These are phyloP conservation scores for Aspergillus eucalypticola DNA, from an alignment of 2,329 filamentous ascomycete genomes.

Conservation along the genomic window DNA sequence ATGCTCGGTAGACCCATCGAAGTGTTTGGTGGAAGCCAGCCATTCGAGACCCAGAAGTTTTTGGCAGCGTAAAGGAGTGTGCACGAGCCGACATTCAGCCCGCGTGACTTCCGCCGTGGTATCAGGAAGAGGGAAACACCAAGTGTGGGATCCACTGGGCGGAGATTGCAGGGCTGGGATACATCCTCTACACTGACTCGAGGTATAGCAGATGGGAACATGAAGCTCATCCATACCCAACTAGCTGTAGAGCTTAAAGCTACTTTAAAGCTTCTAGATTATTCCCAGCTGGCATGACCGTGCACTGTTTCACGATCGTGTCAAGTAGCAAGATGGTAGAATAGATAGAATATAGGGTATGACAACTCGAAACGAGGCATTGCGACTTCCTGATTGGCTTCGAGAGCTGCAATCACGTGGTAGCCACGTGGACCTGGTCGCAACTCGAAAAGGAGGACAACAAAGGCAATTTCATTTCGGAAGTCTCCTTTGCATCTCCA, in stretches of 20 bases:
- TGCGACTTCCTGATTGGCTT: too few relatives aligned
- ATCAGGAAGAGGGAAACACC: neutral
- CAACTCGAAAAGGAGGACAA: neutral
- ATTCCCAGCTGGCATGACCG: neutral
- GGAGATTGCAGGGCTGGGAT: neutral
- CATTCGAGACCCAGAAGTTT: neutral
- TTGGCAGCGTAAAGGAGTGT: neutral
- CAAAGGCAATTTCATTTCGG: neutral
- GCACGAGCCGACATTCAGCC: neutral
- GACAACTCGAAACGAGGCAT: too few relatives aligned
- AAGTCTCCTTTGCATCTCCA: neutral
- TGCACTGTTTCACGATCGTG: neutral
- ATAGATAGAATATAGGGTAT: neutral
- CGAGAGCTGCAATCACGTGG: neutral
- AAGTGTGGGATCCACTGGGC: neutral
- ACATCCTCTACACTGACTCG: neutral
- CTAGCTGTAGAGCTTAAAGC: neutral
- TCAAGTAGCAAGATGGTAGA: neutral
- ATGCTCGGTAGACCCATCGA: neutral
- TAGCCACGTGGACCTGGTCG: neutral
- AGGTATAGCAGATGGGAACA: neutral
- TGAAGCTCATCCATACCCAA: neutral
- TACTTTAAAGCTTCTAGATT: neutral
- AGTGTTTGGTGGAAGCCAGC: neutral
- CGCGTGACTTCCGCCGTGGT: neutral